Evolutionary conservation across 345 rosid species (phyloP), one percentile per base, ranked within the genome.

Genomic region (Melaleuca alternifolia): DNA sequence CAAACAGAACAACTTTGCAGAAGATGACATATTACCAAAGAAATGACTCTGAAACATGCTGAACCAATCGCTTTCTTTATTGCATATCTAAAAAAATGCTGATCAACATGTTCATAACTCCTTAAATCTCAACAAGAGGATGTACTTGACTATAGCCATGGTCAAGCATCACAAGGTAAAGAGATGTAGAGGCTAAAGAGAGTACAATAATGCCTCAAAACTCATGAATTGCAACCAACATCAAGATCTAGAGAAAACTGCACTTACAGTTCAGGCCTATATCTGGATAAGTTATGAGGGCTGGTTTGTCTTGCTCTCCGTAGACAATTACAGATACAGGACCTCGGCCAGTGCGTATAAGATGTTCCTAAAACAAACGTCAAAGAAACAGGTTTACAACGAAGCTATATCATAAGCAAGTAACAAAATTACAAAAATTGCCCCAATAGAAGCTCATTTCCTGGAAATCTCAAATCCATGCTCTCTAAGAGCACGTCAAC

Each of bases 201-300:
- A 59, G 71, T 24, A 59, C 13, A 24, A 62, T 62, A 28, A 77
- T 10, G 54, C 75, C 85, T 59, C 61, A 30, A 85, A 83, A 84
- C 41, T 5, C 86, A 50, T 75, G 48, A 8, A 89, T 20, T 5
- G 84, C 11, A 91, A 85, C 54, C 18, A 13, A 88, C 52, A 57
- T 87, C 83, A 75, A 65, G 84, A 65, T 51, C 44, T 5, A 46
- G 59, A 50, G 44, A 85, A 62, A 46, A 13, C n/a, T 6, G 53
- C 46, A 89, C 97, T 93, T 91, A 96, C 97, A 92, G 87, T 95
- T 93, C 84, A 96, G 91, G 82, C 95, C 99, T 89, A 96, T 88
- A 92, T 96, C 99, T 37, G 99, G 98, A 92, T 96, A 96, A 84
- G 99, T 96, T 75, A 96, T 92, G 85, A 96, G 84, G 46, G 98